Base-by-base conservation (phyloP, 2,329 filamentous ascomycete species). In the Cercospora sp. region DNA sequence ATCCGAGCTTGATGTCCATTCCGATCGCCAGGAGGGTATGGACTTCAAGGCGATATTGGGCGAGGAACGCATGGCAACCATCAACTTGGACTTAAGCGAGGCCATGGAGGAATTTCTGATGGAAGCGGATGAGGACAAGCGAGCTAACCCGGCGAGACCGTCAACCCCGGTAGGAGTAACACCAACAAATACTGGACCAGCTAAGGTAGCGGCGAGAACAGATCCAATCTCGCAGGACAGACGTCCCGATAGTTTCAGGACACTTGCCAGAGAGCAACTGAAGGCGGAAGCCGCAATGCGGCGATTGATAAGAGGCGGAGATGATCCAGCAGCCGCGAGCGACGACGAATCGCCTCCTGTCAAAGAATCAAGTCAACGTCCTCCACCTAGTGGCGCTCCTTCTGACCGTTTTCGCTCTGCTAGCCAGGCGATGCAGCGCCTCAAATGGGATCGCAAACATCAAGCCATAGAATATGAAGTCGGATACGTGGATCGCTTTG, bases 401-500 rank as follows among this genome's bases (percentile, higher is more conserved):
- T 59, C 62, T 5, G 30, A 13, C 6, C 62, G 51, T 33, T 66
- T 68, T 18, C 66, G 64, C 13, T 57, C 70, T 7, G 64, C 69
- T 13, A 45, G 64, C 10, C 57, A 65, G 42, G 69, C 65, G 3
- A 61, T 72, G 33, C 60, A 60, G 10, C 71, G 70, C 4, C 78
- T 87, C 5, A 81, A 81, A 16, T 86, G 84, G 84, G 85, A 86
- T 71, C 74, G 80, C 1, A 78, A 75, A 5, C 81, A 84, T 26
- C 26, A 26, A 12, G 57, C 64, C 20, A 57, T 30, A 1, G n/a
- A 40, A 18, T 61, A 61, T 45, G 77, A 85, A 12, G 82, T 87
- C 31, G 85, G 84, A 3, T 87, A 87, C 67, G 77, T 84, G 23
- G 85, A 88, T 72, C 80, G 85, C 9, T 87, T 87, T 64, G 58